Base-by-base conservation (phyloP, 1,284 basidiomycete species). In the Marasmius tenuissimus region DNA sequence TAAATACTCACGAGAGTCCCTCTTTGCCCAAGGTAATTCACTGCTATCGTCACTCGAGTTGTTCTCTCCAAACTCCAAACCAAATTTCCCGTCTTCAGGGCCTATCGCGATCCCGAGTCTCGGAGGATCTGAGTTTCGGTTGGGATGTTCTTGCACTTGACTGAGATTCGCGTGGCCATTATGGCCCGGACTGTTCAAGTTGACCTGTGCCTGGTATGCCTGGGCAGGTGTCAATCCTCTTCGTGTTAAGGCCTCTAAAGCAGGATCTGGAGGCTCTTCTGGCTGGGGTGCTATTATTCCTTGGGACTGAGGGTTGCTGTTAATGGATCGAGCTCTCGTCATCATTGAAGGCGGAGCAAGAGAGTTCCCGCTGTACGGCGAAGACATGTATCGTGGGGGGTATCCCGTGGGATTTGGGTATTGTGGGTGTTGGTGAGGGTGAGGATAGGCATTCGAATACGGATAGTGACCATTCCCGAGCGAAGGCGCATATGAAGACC, bases 191-290 rank as follows among this genome's bases (percentile, higher is more conserved):
- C 72, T 78, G 68, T 78, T 83, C 61, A 75, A 76, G 68, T 88
- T 87, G 47, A 91, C 81, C 71, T 92, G 88, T 6, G 85, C 85
- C 70, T 91, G 91, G 76, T 92, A 92, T 45, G 88, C 87, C 73
- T 93, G 91, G 11, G 89, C 88, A 52, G 89, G 85, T 6, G 89
- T 89, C 60, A 91, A 80, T 6, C 85, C 87, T 42, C 81, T 76
- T 58, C 75, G 78, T 35, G 80, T 78, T 53, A 80, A 71, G 20
- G 78, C 75, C 65, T 84, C 82, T 62, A 82, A 76, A 55, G 68
- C 71, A 22, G 78, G 73, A 72, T 87, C 85, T 70, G 79, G 78
- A n/a, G 82, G 79, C 66, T 86, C 85, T 58, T 85, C 83, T 62
- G 82, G 81, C 57, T 74, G 78, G 11, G 82, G 78, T 45, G 76